Base-by-base conservation (phyloP, 192 early-diverging fungal species). In the Backusella liffmaniae region DNA sequence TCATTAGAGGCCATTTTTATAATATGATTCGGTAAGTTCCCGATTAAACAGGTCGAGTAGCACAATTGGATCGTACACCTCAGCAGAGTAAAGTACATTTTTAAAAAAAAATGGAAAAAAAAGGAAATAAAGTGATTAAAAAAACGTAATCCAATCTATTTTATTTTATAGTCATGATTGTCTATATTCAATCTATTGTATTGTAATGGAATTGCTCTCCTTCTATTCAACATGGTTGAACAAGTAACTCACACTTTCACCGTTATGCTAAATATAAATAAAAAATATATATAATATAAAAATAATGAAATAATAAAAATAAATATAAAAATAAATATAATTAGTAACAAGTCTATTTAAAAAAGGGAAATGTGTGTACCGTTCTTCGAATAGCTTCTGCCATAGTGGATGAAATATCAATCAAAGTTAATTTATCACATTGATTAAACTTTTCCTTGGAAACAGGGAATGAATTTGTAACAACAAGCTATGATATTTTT, bases 391-490 rank as follows among this genome's bases (percentile, higher is more conserved):
- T 96, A 9, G 95, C 18, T n/a, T 99, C 96, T 21, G 96, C 93
- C 51, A 99, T 82, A n/a, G 96, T 94, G 13, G 90, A 88, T 32
- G 91, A 92, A 59, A 99, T 89, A 80, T 97, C 97, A 77, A 99
- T 94, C 35, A 93, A 85, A 36, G 85, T 76, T 32, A 99, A 85
- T 83, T 99, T 99, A 37, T 86, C 81, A 66, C 92, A 91, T 34
- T 87, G 82, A 2, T 81, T 80, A 1, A 86, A 86, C 79, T 96
- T 93, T 79, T 94, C 91, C 83, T 82, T 7, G 92, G 85, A 59
- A 77, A 94, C 84, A 41, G 96, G 96, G 81, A 95, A 97, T 5
- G 94, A 89, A 84, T 98, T 99, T 44, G 96, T 97, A 68, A 97
- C 93, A 34, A 97, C 90, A 66, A 94, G 82, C 79, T 80, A 73